These are phyloP conservation scores for Haplosporangium gracile DNA, from an alignment of 192 early-diverging fungal genomes.

Conservation along the genomic window DNA sequence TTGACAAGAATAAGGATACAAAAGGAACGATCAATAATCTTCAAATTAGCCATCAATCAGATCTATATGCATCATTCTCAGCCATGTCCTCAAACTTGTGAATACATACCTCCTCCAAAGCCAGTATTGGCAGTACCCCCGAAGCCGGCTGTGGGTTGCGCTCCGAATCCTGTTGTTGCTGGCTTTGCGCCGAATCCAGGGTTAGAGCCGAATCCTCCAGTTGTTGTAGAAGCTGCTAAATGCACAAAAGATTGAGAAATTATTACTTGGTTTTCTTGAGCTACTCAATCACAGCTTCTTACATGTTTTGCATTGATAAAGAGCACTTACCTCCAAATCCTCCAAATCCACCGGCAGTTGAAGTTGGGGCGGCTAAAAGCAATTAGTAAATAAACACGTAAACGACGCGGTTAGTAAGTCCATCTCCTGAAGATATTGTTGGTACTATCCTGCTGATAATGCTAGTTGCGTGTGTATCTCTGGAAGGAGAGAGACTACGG, in stretches of 20 bases:
- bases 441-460: not conserved
- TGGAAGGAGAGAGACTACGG: not conserved
- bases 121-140: constrained; percentile 32
- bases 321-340: constrained; percentile 50
- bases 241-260: not conserved
- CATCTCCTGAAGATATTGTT: not conserved
- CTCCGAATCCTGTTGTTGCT: constrained; percentile 42
- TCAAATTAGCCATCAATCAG: not conserved
- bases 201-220: constrained; percentile 47
- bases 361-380: constrained; percentile 7
- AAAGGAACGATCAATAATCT: not conserved
- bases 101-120: constrained; percentile 32
- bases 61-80: not conserved
- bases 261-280: not conserved
- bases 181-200: constrained; percentile 50
- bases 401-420: not conserved
- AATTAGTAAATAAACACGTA: not conserved
- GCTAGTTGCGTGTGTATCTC: too few species aligned
- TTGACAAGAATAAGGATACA: not conserved
- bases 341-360: constrained; percentile 34
- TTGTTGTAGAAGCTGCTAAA: constrained; percentile 17
- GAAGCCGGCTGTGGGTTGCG: constrained; percentile 39
- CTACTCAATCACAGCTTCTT: not conserved
- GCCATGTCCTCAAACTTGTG: not conserved
- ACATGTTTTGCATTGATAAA: not conserved